phyloP scores from a whole-genome alignment of 768 basidiomycete genomes.

The Termitomyces sp. region DNA sequence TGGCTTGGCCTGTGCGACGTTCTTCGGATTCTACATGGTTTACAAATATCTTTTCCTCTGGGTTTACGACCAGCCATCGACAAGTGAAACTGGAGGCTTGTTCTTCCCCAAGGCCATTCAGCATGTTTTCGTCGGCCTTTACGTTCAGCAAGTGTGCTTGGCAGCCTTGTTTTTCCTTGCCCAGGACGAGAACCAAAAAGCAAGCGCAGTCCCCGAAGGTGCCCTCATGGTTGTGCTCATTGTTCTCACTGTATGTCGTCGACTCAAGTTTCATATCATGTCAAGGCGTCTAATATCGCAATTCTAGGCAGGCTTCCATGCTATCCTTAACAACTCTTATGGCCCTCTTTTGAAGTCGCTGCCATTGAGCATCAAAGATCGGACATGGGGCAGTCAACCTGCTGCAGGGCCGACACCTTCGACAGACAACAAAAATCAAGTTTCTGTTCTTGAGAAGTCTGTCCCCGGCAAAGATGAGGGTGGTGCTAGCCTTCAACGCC shows the following conservation, averaged over 20 bases:
- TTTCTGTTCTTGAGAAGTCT: not conserved
- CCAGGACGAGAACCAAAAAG: constrained; percentile 41
- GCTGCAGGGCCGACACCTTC: not conserved
- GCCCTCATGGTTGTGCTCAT: constrained; percentile 85
- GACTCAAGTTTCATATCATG: not conserved
- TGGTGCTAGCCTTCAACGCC: constrained; percentile 2
- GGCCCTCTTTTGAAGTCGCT: constrained; percentile 70
- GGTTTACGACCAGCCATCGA: constrained; percentile 63
- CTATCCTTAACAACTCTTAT: constrained; percentile 74
- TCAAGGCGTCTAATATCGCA: too few relatives aligned
- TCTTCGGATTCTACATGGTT: constrained; percentile 77
- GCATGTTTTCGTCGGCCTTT: constrained; percentile 91
- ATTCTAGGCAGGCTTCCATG: constrained; percentile 62
- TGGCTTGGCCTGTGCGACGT: constrained; percentile 77
- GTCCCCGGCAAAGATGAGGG: not conserved
- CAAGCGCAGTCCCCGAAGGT: constrained; percentile 68
- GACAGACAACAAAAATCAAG: not conserved
- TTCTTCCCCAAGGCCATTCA: constrained; percentile 96
- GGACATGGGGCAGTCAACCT: constrained; percentile 37
- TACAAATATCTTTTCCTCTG: constrained; percentile 89
- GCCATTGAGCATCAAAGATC: constrained; percentile 75
- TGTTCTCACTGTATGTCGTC: constrained; percentile 63
- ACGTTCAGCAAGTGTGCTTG: constrained; percentile 61
- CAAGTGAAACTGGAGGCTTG: constrained; percentile 81
- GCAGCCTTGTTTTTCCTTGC: constrained; percentile 68